phyloP scores from a whole-genome alignment of 2,329 filamentous ascomycete species.

The Diplodia corticola region DNA sequence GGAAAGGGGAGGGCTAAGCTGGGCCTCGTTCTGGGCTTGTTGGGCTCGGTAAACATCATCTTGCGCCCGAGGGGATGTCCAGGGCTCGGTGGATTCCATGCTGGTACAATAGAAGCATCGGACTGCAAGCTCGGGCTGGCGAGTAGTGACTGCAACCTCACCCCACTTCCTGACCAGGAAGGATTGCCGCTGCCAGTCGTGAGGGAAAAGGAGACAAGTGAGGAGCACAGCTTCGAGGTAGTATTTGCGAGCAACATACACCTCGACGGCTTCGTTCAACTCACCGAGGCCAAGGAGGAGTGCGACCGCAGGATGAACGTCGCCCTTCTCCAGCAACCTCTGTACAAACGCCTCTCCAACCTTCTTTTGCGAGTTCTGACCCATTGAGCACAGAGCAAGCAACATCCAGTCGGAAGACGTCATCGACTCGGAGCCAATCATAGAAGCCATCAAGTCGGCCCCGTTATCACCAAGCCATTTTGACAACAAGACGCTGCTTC shows the following conservation, averaged over 20 bases:
- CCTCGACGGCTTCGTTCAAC: slow-evolving; percentile 90
- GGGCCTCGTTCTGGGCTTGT: slow-evolving; percentile 52
- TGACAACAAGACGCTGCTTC: slow-evolving; percentile 76
- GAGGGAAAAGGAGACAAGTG: slow-evolving; percentile 77
- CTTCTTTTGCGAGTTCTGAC: slow-evolving; percentile 75
- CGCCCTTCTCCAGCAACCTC: slow-evolving; percentile 81
- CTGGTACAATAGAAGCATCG: slow-evolving; percentile 91
- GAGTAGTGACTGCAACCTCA: slow-evolving; percentile 82
- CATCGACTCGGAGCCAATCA: slow-evolving; percentile 76
- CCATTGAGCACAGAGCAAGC: slow-evolving; percentile 85
- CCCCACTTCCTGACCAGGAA: slow-evolving; percentile 93
- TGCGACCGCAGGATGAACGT: slow-evolving; percentile 87
- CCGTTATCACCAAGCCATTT: slow-evolving; percentile 92
- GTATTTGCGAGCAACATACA: slow-evolving; percentile 87
- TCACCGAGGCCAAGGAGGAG: slow-evolving; percentile 93
- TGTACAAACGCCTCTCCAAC: slow-evolving; percentile 89
- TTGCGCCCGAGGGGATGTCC: slow-evolving; percentile 80
- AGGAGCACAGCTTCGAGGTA: slow-evolving; percentile 93
- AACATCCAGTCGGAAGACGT: slow-evolving; percentile 97
- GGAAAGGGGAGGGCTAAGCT: slow-evolving; percentile 70
- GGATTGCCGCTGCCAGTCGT: slow-evolving; percentile 88
- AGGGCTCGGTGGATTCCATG: slow-evolving; percentile 79
- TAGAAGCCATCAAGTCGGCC: slow-evolving; percentile 76
- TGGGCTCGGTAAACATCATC: slow-evolving; percentile 59
- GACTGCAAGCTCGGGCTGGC: slow-evolving; percentile 86